Evolutionary conservation across 208 protist genomes (phyloP), one percentile per base, ranked within the genome.

Genomic region (Kentomonas sorsogonicus): DNA sequence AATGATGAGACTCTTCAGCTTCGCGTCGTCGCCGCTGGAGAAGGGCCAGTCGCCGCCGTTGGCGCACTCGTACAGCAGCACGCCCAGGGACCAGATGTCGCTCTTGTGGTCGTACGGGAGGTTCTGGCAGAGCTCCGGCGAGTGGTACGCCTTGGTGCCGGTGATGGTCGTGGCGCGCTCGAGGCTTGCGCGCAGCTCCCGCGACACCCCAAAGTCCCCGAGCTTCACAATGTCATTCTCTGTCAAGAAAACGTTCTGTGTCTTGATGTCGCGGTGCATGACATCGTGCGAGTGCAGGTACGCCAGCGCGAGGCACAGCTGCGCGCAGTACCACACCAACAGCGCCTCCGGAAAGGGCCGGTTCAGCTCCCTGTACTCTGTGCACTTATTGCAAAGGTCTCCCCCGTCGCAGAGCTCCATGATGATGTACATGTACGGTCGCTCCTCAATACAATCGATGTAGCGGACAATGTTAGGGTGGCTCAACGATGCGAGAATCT

Each of bases 91-190:
- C 95, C 96, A 98, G 20, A 98, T 92, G 76, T 98, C 96, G 46
- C 77, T 91, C 66, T 97, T 97, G 65, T 97, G 93, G 69, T 98
- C 97, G 77, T 98, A 98, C 31, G 92, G 91, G 52, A 91, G 88
- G 64, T 96, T 88, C 13, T 89, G 72, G 67, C 93, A 98, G 40
- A 98, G 73, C 65, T 98, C 95, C 0, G 96, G 96, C 0, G 90
- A 95, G 58, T 98, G 95, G 74, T 98, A 98, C 63, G 97, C 97
- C 4, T 94, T 92, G 16, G 91, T 96, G 23, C 91, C 94, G 65
- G 89, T 95, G 3, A 97, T 84, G 0, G 93, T 97, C 53, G 89
- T 91, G 0, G 93, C 90, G 75, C 95, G 83, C 13, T 77, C 93
- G 75, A 96, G 94, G 2, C 89, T 95, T 47, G 85, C 95, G 11